A percentile compares a stretch with the other conserved stretches of the same genome.
Conservation (phyloP, 495 filamentous ascomycete genomes). For the Parachaetomium inaequale region DNA sequence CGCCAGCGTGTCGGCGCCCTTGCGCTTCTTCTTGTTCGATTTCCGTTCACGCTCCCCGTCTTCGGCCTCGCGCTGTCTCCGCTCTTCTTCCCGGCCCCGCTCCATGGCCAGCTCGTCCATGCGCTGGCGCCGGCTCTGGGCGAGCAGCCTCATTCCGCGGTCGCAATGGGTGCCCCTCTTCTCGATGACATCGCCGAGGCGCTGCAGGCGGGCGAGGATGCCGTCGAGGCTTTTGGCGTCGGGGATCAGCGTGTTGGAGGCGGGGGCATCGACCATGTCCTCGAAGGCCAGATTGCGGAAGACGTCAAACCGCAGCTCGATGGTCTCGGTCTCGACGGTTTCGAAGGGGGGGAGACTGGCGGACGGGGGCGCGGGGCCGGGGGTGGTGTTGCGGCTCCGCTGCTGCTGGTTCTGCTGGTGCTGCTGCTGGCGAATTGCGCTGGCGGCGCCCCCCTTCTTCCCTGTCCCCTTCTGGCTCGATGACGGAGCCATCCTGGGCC, state of each 20-base stretch:
- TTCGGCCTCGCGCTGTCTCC: constrained; percentile 35
- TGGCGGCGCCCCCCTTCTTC: constrained; percentile 63
- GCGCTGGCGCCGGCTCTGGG: constrained; percentile 59
- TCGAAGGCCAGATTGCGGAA: constrained; percentile 61
- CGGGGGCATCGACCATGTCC: constrained; percentile 64
- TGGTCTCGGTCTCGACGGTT: constrained; percentile 59
- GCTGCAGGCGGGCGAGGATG: constrained; percentile 63
- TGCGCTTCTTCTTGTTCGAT: constrained; percentile 57
- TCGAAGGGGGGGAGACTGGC: constrained; percentile 51
- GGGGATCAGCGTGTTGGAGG: constrained; percentile 62
- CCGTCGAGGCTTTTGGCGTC: constrained; percentile 69
- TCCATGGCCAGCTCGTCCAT: constrained; percentile 45
- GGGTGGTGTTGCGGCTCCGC: constrained; percentile 82
- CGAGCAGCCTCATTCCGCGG: constrained; percentile 67
- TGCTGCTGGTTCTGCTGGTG: constrained; percentile 54
- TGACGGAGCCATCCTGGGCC: constrained; percentile 45
- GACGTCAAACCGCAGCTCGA: constrained; percentile 53
- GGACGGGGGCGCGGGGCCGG: constrained; percentile 55
- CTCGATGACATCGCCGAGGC: constrained; percentile 62
- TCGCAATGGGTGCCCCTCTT: constrained; percentile 61
- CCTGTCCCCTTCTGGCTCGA: constrained; percentile 69
- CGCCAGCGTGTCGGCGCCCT: constrained; percentile 49
- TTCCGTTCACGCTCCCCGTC: constrained; percentile 51
- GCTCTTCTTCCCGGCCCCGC: constrained; percentile 41
- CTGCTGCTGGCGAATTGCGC: constrained; percentile 53